These are phyloP conservation scores for Wickerhamomyces bovis DNA, from an alignment of 805 yeast species.

Conservation along the genomic window DNA sequence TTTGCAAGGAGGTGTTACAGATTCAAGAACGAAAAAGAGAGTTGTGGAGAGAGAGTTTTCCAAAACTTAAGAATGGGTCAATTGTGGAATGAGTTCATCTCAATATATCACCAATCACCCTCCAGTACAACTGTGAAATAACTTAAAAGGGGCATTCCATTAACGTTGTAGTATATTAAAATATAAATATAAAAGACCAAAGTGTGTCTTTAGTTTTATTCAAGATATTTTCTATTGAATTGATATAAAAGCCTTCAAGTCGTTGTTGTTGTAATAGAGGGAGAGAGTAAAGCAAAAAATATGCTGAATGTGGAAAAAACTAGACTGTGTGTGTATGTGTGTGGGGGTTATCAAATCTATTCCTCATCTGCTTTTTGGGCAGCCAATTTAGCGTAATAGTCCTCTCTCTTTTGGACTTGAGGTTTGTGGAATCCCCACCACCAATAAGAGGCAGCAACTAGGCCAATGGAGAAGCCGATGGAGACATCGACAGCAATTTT, in stretches of 20 bases:
- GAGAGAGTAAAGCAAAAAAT: not conserved
- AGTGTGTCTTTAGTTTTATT: not conserved
- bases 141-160: not conserved
- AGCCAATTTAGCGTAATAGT: conserved; percentile 49
- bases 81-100: not conserved
- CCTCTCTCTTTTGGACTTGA: conserved; percentile 69
- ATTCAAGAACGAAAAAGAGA: too few species aligned
- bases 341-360: conserved; percentile 5
- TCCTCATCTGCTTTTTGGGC: conserved; percentile 12
- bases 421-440: conserved; percentile 83
- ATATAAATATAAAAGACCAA: not conserved
- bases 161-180: not conserved
- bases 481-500: conserved; percentile 74
- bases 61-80: not conserved
- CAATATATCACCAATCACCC: too few species aligned
- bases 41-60: not conserved
- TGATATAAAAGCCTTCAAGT: too few species aligned
- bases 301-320: not conserved
- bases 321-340: not conserved
- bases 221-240: not conserved
- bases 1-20: too few species aligned
- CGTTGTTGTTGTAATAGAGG: too few species aligned
- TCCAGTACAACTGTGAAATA: not conserved
- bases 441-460: conserved; percentile 66
- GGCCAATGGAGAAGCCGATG: conserved; percentile 60